Evolutionary conservation across 2,329 filamentous ascomycete genomes (phyloP).

Genomic region (Malbranchea cinnamomea): DNA sequence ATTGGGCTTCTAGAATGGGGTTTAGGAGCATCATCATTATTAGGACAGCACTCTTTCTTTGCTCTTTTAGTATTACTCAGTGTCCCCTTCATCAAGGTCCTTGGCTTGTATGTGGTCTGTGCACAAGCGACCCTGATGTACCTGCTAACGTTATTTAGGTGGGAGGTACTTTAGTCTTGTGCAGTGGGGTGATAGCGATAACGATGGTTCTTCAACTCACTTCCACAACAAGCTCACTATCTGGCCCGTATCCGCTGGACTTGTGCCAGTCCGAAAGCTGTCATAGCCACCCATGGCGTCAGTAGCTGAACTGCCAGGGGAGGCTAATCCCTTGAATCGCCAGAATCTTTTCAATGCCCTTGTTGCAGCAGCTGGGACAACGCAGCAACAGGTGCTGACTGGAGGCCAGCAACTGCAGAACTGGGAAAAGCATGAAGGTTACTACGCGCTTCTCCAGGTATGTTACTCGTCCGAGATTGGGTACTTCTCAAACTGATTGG

Average conservation of each 20-base stretch:
- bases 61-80: no score
- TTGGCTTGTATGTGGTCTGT: no score
- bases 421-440: conserved; percentile 54
- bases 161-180: no score
- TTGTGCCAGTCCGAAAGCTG: no score
- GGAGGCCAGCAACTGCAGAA: conserved; percentile 52
- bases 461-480: conserved; percentile 4
- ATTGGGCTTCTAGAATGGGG: no score
- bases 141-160: no score
- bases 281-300: conserved; percentile 43
- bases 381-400: conserved; percentile 51
- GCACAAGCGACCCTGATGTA: no score
- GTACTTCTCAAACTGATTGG: conserved; percentile 8
- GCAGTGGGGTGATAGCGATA: no score
- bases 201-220: neutral
- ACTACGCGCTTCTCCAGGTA: conserved; percentile 56
- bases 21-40: no score
- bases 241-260: no score
- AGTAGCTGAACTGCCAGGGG: conserved; percentile 64
- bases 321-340: conserved; percentile 55
- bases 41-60: no score
- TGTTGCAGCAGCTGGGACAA: conserved; percentile 46
- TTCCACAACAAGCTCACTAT: neutral
- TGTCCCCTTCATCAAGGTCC: no score
- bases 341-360: conserved; percentile 51